Conservation (phyloP, 805 yeast species). For the Candida manassasensis region DNA sequence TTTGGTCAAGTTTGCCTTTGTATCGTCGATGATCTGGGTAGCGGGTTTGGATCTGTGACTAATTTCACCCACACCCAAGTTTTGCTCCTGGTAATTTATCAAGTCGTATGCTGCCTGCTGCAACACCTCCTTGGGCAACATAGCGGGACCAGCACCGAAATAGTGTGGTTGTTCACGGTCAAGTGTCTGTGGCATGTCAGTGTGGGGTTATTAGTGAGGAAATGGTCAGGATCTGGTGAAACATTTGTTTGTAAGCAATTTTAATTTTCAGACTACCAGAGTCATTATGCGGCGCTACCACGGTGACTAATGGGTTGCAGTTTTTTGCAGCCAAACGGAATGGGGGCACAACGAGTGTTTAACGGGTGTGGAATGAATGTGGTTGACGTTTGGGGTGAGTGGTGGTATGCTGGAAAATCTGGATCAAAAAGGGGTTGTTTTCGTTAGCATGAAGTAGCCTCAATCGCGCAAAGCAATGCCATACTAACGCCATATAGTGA, state of each 20-base stretch:
- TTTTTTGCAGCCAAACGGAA: constrained; percentile 2
- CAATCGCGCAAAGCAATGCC: no score
- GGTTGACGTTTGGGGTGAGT: no score
- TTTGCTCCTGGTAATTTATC: constrained; percentile 61
- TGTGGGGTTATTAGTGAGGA: no score
- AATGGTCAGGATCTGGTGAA: no score
- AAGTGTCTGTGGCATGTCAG: constrained; percentile 23
- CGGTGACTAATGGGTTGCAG: not conserved
- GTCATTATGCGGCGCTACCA: constrained; percentile 2
- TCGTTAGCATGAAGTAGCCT: no score
- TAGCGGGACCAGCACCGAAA: constrained; percentile 99
- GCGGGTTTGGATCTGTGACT: constrained; percentile 93
- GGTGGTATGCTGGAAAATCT: no score
- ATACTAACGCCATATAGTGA: no score
- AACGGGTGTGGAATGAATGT: no score
- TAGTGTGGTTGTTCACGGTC: constrained; percentile 71
- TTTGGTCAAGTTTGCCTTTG: constrained; percentile 63
- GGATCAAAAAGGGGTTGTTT: no score
- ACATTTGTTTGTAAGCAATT: no score
- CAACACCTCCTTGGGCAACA: constrained; percentile 76
- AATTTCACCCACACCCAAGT: constrained; percentile 91
- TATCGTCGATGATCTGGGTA: constrained; percentile 63
- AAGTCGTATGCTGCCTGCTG: constrained; percentile 86
- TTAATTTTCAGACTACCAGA: no score
- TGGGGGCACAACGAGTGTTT: no score